These are phyloP conservation scores for Yamadazyma epiphylla DNA, from an alignment of 1,139 yeast species.

Conservation along the genomic window DNA sequence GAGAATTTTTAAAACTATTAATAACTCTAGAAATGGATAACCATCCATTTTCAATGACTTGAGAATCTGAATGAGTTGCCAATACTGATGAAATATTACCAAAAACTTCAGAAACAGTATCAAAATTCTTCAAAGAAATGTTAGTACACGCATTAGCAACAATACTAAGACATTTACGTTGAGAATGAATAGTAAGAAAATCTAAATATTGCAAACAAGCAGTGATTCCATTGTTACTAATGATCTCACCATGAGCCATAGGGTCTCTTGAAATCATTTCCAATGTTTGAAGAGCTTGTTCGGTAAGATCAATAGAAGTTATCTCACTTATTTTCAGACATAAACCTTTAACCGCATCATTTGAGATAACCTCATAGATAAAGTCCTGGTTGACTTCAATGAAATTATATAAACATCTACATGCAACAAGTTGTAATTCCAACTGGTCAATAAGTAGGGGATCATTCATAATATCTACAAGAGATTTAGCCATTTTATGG, in stretches of 20 bases:
- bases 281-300: constrained; percentile 79
- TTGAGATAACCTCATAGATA: constrained; percentile 59
- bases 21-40: constrained; percentile 62
- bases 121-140: constrained; percentile 42
- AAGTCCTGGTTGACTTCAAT: constrained; percentile 73
- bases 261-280: constrained; percentile 63
- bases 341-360: constrained; percentile 64
- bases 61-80: constrained; percentile 52
- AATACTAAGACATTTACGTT: constrained; percentile 72
- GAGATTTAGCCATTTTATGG: constrained; percentile 47
- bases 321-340: constrained; percentile 70
- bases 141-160: constrained; percentile 72
- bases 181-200: constrained; percentile 87
- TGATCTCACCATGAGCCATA: constrained; percentile 45
- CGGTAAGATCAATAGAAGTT: constrained; percentile 85
- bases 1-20: constrained; percentile 45
- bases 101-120: constrained; percentile 53
- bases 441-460: constrained; percentile 60
- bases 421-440: constrained; percentile 78
- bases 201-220: constrained; percentile 76
- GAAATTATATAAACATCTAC: constrained; percentile 80
- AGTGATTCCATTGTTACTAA: constrained; percentile 58
- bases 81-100: constrained; percentile 63
- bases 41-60: constrained; percentile 69
- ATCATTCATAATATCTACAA: constrained; percentile 59